phyloP scores from a whole-genome alignment of 192 early-diverging fungal species.

The Entophlyctis luteolus region DNA sequence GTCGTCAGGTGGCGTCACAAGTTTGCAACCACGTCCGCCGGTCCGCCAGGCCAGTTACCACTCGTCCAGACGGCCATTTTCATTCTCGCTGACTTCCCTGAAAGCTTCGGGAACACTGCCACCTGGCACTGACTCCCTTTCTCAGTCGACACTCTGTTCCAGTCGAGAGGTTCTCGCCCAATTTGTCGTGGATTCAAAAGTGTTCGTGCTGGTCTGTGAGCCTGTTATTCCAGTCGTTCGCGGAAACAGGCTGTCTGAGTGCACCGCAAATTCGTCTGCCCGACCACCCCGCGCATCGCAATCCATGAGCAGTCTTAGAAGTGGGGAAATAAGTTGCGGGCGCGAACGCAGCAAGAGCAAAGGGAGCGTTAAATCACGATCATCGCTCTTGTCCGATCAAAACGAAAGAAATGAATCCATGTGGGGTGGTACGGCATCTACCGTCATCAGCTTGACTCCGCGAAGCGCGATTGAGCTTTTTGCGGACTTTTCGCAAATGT shows the following conservation, averaged over 20 bases:
- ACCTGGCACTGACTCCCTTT: background rate
- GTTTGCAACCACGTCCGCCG: background rate
- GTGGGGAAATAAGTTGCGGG: background rate
- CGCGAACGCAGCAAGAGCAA: background rate
- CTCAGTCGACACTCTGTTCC: background rate
- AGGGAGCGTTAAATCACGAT: background rate
- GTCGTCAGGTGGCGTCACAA: background rate
- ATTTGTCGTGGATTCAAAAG: background rate
- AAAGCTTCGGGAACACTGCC: background rate
- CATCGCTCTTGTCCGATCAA: background rate
- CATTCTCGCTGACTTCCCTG: background rate
- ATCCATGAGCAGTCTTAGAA: background rate
- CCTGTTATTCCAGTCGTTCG: slow-evolving; percentile 4
- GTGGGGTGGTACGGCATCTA: slow-evolving; percentile 9
- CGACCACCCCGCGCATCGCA: background rate
- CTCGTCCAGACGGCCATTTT: background rate
- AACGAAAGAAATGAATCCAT: background rate
- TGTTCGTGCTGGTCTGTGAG: slow-evolving; percentile 4
- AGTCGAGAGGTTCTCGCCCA: no score
- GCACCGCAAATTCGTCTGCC: background rate
- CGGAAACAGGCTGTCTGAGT: slow-evolving; percentile 4
- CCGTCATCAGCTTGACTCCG: background rate
- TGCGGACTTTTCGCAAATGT: slow-evolving; percentile 25
- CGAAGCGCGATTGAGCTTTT: slow-evolving; percentile 18
- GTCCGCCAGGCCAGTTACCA: background rate